Evolutionary conservation across 441 rosid species (phyloP).

Genomic region (Erodium chrysanthum): DNA sequence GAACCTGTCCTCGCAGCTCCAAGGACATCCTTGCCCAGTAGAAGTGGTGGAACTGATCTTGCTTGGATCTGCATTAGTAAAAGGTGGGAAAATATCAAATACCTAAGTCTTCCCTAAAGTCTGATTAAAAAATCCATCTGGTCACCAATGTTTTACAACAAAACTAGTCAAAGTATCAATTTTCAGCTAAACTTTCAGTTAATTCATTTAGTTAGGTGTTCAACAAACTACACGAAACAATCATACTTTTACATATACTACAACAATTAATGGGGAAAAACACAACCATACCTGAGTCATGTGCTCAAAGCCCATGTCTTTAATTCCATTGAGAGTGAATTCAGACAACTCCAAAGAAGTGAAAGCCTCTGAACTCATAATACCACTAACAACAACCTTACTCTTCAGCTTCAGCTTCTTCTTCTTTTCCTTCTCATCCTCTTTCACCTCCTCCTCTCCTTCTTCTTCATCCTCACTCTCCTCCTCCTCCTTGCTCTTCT

Average conservation of each 20-base stretch:
- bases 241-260: not conserved
- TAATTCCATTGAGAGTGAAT: slow-evolving; percentile 51
- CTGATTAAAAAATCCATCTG: slow-evolving; percentile 19
- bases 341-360: slow-evolving; percentile 64
- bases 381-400: slow-evolving; percentile 43
- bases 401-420: slow-evolving; percentile 13
- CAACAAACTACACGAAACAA: not conserved
- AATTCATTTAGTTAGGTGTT: not conserved
- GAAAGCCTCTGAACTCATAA: slow-evolving; percentile 67
- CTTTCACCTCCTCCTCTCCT: slow-evolving; percentile 18
- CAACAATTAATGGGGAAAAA: not conserved
- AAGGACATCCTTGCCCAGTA: slow-evolving; percentile 76
- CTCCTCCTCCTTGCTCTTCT: not conserved
- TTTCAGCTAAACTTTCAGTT: not conserved
- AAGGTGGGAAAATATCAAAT: slow-evolving; percentile 7
- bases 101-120: slow-evolving; percentile 21
- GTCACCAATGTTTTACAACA: not conserved
- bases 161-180: not conserved
- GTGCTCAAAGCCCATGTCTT: slow-evolving; percentile 63
- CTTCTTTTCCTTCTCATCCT: slow-evolving; percentile 21
- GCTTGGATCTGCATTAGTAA: slow-evolving; percentile 67
- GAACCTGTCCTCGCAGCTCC: slow-evolving; percentile 98
- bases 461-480: slow-evolving; percentile 12
- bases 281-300: slow-evolving; percentile 57
- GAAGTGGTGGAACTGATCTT: slow-evolving; percentile 58